Percentiles rank a stretch among this genome's conserved stretches.
phyloP scores from a whole-genome alignment of 352 stramenopile genomes.

The Phytophthora tentaculata region DNA sequence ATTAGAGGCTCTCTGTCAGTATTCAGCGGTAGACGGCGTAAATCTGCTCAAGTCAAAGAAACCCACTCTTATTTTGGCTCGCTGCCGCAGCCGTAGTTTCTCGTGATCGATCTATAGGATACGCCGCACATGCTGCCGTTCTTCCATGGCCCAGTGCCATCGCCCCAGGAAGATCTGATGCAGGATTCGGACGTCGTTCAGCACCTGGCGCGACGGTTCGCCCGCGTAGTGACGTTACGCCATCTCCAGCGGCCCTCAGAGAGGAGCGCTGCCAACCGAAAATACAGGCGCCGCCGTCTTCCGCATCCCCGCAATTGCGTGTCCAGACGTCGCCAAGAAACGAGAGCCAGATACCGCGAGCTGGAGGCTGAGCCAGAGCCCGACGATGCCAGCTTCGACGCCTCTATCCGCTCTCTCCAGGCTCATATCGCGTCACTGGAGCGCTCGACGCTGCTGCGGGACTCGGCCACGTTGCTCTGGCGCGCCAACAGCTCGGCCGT shows the following conservation, averaged over 20 bases:
- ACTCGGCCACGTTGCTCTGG: constrained; percentile 48
- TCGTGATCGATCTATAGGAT: neutral
- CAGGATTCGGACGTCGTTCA: constrained; percentile 9
- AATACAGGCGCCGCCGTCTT: constrained; percentile 1
- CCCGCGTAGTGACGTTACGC: constrained; percentile 41
- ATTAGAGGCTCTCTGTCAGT: neutral
- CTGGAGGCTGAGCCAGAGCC: constrained; percentile 14
- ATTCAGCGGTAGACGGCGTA: neutral
- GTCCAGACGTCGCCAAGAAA: constrained; percentile 23
- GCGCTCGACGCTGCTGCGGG: constrained; percentile 42
- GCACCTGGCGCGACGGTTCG: constrained; percentile 45
- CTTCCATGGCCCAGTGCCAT: constrained; percentile 22
- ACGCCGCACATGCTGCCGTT: constrained; percentile 22
- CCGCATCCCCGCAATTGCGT: constrained; percentile 41
- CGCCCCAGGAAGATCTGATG: constrained; percentile 14
- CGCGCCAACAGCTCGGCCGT: constrained; percentile 48
- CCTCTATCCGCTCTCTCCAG: constrained; percentile 46
- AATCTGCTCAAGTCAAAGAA: neutral
- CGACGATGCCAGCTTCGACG: constrained; percentile 37
- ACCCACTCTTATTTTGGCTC: constrained; percentile 4
- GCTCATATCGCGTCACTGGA: constrained; percentile 44
- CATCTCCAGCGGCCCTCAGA: constrained; percentile 24
- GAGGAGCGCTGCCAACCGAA: neutral
- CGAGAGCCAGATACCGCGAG: constrained; percentile 4
- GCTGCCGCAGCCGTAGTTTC: neutral